Evolutionary conservation across 768 basidiomycete genomes (phyloP).

Genomic region (Leccinum imitatum): DNA sequence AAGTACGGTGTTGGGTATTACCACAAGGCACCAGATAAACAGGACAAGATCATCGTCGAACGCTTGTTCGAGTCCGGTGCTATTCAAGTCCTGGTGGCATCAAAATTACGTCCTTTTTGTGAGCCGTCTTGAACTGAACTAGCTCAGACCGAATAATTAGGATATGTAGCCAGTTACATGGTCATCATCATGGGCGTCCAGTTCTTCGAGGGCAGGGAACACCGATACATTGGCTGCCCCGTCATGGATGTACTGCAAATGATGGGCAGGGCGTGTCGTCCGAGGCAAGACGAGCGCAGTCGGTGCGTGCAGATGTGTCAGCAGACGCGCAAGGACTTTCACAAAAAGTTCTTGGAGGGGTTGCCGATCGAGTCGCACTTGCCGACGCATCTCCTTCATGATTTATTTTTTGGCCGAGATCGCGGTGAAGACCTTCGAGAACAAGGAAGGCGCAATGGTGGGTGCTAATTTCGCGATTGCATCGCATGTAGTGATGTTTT

Average conservation of each 20-base stretch:
- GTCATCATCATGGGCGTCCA: conserved; percentile 99
- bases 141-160: conserved; percentile 35
- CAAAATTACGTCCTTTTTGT: conserved; percentile 57
- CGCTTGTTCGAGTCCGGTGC: conserved; percentile 91
- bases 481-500: neutral
- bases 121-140: neutral
- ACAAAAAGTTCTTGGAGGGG: conserved; percentile 99
- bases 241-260: conserved; percentile 99
- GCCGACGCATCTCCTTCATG: conserved; percentile 86
- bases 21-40: conserved; percentile 88
- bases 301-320: conserved; percentile 98
- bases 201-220: conserved; percentile 94
- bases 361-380: conserved; percentile 95
- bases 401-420: conserved; percentile 97
- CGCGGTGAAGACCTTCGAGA: conserved; percentile 97
- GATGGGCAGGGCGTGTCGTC: conserved; percentile 98
- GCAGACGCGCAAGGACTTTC: conserved; percentile 97
- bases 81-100: conserved; percentile 91
- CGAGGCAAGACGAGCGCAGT: conserved; percentile 81
- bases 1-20: conserved; percentile 93
- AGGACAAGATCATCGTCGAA: conserved; percentile 94
- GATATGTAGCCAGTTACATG: conserved; percentile 93
- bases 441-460: conserved; percentile 97
- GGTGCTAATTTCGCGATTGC: neutral
- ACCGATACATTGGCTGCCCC: conserved; percentile 96